Percentiles rank a stretch among this genome's conserved stretches.
Conservation (phyloP, 805 yeast species). For the Pichia phayaonensis region DNA sequence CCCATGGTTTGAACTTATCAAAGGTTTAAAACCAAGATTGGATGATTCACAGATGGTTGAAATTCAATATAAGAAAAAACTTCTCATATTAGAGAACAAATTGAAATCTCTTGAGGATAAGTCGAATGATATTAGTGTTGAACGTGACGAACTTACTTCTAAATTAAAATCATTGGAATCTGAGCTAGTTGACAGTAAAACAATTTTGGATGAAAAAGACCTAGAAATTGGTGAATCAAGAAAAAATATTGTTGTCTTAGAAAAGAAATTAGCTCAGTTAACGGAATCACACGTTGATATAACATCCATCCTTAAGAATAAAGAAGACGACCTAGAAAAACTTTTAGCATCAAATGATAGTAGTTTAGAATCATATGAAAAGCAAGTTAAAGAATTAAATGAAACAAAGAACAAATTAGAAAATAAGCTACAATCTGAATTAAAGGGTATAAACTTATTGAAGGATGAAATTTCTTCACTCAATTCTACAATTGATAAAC, state of each 20-base stretch:
- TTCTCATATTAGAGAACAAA: constrained; percentile 50
- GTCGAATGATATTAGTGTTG: constrained; percentile 21
- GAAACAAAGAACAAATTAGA: constrained; percentile 3
- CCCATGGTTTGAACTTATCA: constrained; percentile 75
- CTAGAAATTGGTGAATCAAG: constrained; percentile 31
- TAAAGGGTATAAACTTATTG: constrained; percentile 9
- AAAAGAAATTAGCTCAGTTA: constrained; percentile 16
- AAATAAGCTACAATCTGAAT: constrained; percentile 6
- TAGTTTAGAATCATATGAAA: constrained; percentile 6
- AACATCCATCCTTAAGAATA: neutral
- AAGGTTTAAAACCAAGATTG: constrained; percentile 62
- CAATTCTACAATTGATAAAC: constrained; percentile 23
- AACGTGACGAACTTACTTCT: constrained; percentile 15
- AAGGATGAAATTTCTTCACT: constrained; percentile 27
- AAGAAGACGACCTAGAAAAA: constrained; percentile 22
- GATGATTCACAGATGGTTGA: constrained; percentile 32
- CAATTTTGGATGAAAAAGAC: constrained; percentile 33
- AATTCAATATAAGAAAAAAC: constrained; percentile 47
- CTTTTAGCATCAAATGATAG: neutral
- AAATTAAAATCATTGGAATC: constrained; percentile 27
- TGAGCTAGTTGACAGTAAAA: constrained; percentile 27
- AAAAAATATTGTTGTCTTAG: constrained; percentile 23
- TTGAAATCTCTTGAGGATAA: constrained; percentile 29
- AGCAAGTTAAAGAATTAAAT: constrained; percentile 13
- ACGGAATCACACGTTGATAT: neutral